Evolutionary conservation across 148 eudicot species (phyloP).

Genomic region (Chenopodium suecicum): DNA sequence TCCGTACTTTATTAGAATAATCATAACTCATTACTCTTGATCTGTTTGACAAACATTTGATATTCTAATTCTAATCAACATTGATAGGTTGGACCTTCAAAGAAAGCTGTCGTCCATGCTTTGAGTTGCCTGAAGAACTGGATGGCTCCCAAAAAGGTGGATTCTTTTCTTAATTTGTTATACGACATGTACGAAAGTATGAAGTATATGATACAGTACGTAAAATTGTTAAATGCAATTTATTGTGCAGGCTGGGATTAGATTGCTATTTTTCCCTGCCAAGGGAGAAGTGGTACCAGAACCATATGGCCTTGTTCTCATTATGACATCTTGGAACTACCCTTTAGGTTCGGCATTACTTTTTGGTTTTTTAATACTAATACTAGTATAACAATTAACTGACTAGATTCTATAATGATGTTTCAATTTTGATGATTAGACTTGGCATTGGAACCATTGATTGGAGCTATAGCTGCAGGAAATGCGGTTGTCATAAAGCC

Average conservation of each 20-base stretch:
- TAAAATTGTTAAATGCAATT: no score
- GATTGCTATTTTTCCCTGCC: slow-evolving; percentile 52
- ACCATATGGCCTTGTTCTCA: slow-evolving; percentile 64
- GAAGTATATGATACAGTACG: no score
- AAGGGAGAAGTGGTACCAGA: slow-evolving; percentile 57
- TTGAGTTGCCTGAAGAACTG: slow-evolving; percentile 56
- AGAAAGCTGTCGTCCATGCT: slow-evolving; percentile 52
- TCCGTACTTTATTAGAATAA: no score
- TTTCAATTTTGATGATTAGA: slow-evolving; percentile 27
- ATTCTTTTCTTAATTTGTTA: no score
- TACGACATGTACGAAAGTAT: no score
- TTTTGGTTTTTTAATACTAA: not conserved
- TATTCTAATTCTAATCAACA: not conserved
- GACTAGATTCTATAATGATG: not conserved
- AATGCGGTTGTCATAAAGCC: slow-evolving; percentile 55
- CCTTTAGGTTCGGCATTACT: slow-evolving; percentile 47
- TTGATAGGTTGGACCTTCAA: slow-evolving; percentile 68
- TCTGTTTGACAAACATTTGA: not conserved
- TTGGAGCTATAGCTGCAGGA: slow-evolving; percentile 72
- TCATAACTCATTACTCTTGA: not conserved
- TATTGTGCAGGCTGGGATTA: slow-evolving; percentile 40
- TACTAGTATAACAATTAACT: not conserved
- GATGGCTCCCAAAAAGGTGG: slow-evolving; percentile 82
- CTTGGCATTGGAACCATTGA: slow-evolving; percentile 56
- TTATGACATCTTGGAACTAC: slow-evolving; percentile 67